Evolutionary conservation across 768 basidiomycete genomes (phyloP).

Genomic region (Mycena polygramma): DNA sequence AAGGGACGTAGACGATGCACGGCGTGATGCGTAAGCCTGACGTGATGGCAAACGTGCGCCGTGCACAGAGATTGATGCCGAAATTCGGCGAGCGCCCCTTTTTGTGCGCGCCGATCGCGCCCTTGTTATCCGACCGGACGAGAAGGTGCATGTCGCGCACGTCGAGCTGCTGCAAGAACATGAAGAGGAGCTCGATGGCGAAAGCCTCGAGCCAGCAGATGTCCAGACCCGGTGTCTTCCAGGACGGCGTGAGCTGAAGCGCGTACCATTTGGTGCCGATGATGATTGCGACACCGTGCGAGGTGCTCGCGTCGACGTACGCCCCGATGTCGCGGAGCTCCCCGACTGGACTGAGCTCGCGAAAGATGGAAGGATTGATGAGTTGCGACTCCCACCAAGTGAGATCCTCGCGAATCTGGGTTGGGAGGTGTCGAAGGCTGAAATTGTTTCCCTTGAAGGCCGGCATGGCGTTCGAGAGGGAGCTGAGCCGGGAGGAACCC

Average conservation of each 20-base stretch:
- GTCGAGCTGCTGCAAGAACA: not conserved
- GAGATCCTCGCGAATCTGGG: not conserved
- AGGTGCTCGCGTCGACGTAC: slow-evolving; percentile 8
- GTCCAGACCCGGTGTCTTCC: slow-evolving; percentile 1
- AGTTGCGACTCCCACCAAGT: slow-evolving; percentile 1
- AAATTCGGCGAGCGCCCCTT: slow-evolving; percentile 8
- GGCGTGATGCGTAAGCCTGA: slow-evolving; percentile 1
- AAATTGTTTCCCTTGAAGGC: not conserved
- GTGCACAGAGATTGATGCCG: not conserved
- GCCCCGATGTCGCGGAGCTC: not conserved
- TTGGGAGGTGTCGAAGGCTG: not conserved
- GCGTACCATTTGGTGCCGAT: slow-evolving; percentile 5
- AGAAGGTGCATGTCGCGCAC: not conserved
- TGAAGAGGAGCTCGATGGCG: slow-evolving; percentile 5
- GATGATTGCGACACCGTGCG: slow-evolving; percentile 2
- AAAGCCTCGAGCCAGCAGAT: slow-evolving; percentile 22
- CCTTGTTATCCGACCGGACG: slow-evolving; percentile 5
- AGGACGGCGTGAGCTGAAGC: not conserved
- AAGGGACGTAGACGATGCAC: not conserved
- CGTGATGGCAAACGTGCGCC: not conserved
- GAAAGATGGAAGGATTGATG: not conserved
- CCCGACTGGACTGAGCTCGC: not conserved
- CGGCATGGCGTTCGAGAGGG: slow-evolving; percentile 15
- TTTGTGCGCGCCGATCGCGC: not conserved
- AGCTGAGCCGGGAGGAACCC: not conserved